Percentiles rank a stretch among this genome's conserved stretches.
phyloP scores from a whole-genome alignment of 2,329 filamentous ascomycete species.

The Amphichorda felina region DNA sequence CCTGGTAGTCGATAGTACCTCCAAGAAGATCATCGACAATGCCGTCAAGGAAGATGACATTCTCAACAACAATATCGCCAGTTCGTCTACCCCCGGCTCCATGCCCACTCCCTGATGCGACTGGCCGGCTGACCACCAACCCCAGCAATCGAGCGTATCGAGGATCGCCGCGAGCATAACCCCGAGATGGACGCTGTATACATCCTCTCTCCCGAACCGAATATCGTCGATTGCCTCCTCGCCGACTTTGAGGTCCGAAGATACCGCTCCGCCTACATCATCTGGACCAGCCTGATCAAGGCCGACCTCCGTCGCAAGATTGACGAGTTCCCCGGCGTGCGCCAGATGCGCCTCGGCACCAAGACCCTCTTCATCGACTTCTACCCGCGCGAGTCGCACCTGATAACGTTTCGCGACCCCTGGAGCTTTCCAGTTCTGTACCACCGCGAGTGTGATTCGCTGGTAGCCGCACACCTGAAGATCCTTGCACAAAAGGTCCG shows the following conservation, averaged over 20 bases:
- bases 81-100: constrained; percentile 35
- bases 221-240: constrained; percentile 88
- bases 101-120: background rate
- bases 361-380: constrained; percentile 80
- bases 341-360: constrained; percentile 68
- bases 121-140: constrained; percentile 2
- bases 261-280: constrained; percentile 67
- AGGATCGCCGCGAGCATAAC: constrained; percentile 71
- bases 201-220: constrained; percentile 71
- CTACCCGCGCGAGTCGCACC: constrained; percentile 79
- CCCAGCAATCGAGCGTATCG: constrained; percentile 86
- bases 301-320: constrained; percentile 60
- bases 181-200: constrained; percentile 92
- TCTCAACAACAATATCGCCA: constrained; percentile 90
- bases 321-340: constrained; percentile 56
- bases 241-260: constrained; percentile 79
- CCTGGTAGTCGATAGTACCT: constrained; percentile 74
- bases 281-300: constrained; percentile 75
- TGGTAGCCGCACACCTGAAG: constrained; percentile 76
- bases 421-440: constrained; percentile 92
- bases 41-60: constrained; percentile 93
- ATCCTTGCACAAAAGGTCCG: constrained; percentile 75
- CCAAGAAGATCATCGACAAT: constrained; percentile 80
- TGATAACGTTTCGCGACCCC: constrained; percentile 86
- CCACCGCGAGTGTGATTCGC: constrained; percentile 77